phyloP scores from a whole-genome alignment of 2,329 filamentous ascomycete species.

The Calonectria henricotiae region DNA sequence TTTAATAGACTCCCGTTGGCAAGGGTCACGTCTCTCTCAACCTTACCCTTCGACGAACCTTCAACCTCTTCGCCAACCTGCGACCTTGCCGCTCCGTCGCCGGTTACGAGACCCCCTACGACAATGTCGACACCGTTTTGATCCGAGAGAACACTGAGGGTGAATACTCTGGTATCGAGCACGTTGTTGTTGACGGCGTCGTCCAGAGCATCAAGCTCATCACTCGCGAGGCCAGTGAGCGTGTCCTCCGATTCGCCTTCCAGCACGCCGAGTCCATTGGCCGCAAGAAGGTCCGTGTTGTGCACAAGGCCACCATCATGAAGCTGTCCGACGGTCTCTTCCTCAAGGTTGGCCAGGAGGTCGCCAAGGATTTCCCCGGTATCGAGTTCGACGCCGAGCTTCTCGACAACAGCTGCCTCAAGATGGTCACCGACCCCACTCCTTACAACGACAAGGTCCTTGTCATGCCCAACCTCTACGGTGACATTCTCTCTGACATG shows the following conservation, averaged over 20 bases:
- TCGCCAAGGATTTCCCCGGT: conserved; percentile 95
- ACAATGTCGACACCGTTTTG: conserved; percentile 95
- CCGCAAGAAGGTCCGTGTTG: conserved; percentile 96
- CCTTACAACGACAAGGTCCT: conserved; percentile 99
- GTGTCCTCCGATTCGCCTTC: conserved; percentile 97
- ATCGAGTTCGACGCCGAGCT: conserved; percentile 98
- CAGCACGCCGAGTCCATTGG: conserved; percentile 96
- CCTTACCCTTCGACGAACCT: conserved; percentile 97
- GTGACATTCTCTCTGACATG: conserved; percentile 99
- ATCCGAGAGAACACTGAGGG: conserved; percentile 99
- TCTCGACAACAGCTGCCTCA: conserved; percentile 98
- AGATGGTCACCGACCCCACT: conserved; percentile 96
- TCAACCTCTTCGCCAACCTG: conserved; percentile 99
- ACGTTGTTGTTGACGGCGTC: conserved; percentile 96
- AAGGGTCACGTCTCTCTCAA: conserved; percentile 99
- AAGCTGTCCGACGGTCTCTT: conserved; percentile 99
- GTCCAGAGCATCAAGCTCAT: conserved; percentile 99
- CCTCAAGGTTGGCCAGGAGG: conserved; percentile 86
- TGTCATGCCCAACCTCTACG: conserved; percentile 98
- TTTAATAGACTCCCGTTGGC: conserved; percentile 86
- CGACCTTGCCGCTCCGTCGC: conserved; percentile 97
- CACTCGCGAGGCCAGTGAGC: conserved; percentile 93
- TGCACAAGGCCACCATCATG: conserved; percentile 99
- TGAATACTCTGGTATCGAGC: conserved; percentile 99
- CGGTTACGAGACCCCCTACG: conserved; percentile 98